Percentiles rank a stretch among this genome's conserved stretches.
Evolutionary conservation across 2,329 filamentous ascomycete species (phyloP).

Genomic region (Colletotrichum trifolii): DNA sequence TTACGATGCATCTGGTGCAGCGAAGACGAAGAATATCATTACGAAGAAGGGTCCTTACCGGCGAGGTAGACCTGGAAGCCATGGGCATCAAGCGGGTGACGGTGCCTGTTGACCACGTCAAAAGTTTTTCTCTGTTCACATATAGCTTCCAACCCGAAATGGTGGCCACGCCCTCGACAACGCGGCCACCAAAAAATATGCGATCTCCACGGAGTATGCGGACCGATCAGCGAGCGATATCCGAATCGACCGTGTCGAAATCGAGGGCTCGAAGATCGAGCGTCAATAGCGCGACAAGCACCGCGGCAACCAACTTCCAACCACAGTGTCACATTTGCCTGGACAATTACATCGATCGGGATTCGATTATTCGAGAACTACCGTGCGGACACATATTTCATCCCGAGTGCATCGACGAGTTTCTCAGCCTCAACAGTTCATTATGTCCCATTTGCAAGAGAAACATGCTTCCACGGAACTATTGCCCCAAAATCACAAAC

Average conservation of each 20-base stretch:
- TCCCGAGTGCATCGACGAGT: constrained; percentile 89
- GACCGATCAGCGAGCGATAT: constrained; percentile 33
- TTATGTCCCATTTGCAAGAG: constrained; percentile 93
- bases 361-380: constrained; percentile 83
- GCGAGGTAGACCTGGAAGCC: constrained; percentile 87
- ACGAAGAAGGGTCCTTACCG: constrained; percentile 75
- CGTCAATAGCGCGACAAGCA: constrained; percentile 48
- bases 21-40: constrained; percentile 75
- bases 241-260: constrained; percentile 25
- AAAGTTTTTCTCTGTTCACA: constrained; percentile 80
- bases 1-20: constrained; percentile 82
- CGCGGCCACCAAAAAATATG: constrained; percentile 46
- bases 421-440: constrained; percentile 81
- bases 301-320: constrained; percentile 72
- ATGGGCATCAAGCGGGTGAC: constrained; percentile 86
- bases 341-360: constrained; percentile 77
- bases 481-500: constrained; percentile 80
- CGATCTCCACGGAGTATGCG: constrained; percentile 40
- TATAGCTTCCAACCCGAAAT: constrained; percentile 71
- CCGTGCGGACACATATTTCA: constrained; percentile 95
- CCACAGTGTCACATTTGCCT: constrained; percentile 91
- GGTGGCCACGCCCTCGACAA: constrained; percentile 49
- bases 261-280: constrained; percentile 52
- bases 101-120: constrained; percentile 77
- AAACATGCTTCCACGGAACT: constrained; percentile 77